Conservation (phyloP, 2,329 filamentous ascomycete species). For the Ophiostoma populinum region DNA sequence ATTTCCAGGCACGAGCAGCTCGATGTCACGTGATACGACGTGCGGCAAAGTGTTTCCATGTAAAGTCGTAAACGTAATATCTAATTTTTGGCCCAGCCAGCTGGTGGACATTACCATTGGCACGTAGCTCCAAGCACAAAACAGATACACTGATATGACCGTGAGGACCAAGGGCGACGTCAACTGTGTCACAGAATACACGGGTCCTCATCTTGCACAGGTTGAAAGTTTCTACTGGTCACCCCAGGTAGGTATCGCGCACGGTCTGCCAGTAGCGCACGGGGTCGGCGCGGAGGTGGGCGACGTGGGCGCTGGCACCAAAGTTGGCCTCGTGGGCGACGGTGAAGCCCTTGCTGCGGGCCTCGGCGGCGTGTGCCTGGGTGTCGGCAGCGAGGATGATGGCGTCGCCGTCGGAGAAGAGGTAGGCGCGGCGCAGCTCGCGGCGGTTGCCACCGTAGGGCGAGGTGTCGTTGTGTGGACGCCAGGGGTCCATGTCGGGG, state of each 20-base stretch:
- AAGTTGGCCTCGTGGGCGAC: slow-evolving; percentile 28
- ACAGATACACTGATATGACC: no score
- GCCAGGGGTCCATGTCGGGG: slow-evolving; percentile 10
- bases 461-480: slow-evolving; percentile 19
- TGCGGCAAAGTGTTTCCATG: no score
- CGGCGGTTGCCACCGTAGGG: slow-evolving; percentile 16
- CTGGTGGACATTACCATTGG: no score
- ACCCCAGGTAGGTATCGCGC: background rate
- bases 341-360: slow-evolving; percentile 21
- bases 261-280: slow-evolving; percentile 29
- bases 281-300: slow-evolving; percentile 27
- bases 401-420: slow-evolving; percentile 31
- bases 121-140: no score
- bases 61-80: no score
- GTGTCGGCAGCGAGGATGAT: slow-evolving; percentile 30
- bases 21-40: no score
- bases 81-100: no score
- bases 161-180: no score
- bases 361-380: slow-evolving; percentile 28
- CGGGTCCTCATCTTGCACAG: no score
- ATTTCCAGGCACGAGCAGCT: no score
- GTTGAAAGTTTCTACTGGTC: no score
- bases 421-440: slow-evolving; percentile 30
- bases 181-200: no score
- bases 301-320: slow-evolving; percentile 30